Evolutionary conservation across 164 flowering plant genomes (phyloP).

Genomic region (Berberis vulgaris): DNA sequence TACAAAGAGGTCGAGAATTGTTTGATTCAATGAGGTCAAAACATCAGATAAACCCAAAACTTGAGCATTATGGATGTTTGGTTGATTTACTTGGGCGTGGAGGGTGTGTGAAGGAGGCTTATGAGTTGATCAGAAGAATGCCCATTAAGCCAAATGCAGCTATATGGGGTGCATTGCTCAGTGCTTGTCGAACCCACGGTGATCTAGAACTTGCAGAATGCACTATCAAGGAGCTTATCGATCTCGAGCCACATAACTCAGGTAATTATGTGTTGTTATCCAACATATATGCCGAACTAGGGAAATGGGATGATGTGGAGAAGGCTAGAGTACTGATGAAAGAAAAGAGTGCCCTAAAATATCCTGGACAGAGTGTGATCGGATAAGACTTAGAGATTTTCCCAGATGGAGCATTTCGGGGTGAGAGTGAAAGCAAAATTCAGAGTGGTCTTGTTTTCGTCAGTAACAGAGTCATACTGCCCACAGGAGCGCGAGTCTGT

Average conservation of each 20-base stretch:
- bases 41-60: conserved; percentile 40
- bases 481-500: too few relatives aligned
- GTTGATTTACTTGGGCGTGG: conserved; percentile 74
- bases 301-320: conserved; percentile 69
- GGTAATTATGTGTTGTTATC: conserved; percentile 77
- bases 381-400: not conserved
- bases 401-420: not conserved
- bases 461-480: too few relatives aligned
- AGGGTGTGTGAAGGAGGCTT: conserved; percentile 57
- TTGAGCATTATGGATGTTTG: conserved; percentile 83
- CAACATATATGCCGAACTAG: conserved; percentile 73
- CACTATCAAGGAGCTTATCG: conserved; percentile 54
- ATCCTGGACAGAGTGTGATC: conserved; percentile 43
- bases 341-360: conserved; percentile 39
- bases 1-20: conserved; percentile 52
- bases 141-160: conserved; percentile 64
- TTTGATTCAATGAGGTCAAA: conserved; percentile 46
- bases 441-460: too few relatives aligned
- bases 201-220: conserved; percentile 51
- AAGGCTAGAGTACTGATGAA: conserved; percentile 54
- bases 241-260: conserved; percentile 70
- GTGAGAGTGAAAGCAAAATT: not conserved
- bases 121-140: conserved; percentile 52
- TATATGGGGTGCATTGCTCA: conserved; percentile 75
- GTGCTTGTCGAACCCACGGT: conserved; percentile 59